Conservation (phyloP, 2,329 filamentous ascomycete genomes). For the Uncinocarpus reesii region DNA sequence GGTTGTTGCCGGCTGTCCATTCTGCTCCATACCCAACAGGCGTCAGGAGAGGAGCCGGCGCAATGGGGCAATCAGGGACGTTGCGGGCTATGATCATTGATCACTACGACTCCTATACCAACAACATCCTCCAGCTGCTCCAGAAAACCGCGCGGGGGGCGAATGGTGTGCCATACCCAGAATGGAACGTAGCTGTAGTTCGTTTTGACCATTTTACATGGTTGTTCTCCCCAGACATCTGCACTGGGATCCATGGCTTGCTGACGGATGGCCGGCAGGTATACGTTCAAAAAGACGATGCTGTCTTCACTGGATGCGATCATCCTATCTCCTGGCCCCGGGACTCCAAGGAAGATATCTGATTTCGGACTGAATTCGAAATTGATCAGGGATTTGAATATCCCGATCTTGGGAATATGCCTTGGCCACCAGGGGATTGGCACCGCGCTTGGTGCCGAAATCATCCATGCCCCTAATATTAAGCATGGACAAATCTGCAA, state of each 20-base stretch:
- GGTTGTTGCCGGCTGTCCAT: no score
- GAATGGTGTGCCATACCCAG: constrained; percentile 4
- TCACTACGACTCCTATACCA: constrained; percentile 17
- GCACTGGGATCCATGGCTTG: neutral
- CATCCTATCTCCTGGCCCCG: constrained; percentile 83
- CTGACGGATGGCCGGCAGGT: constrained; percentile 11
- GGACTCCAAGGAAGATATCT: constrained; percentile 57
- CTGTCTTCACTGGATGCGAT: constrained; percentile 63
- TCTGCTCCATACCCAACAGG: no score
- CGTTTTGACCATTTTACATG: constrained; percentile 17
- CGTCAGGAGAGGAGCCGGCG: neutral
- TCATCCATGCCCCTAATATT: constrained; percentile 59
- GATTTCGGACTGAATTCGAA: constrained; percentile 75
- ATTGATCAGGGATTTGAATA: constrained; percentile 57
- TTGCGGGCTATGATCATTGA: constrained; percentile 15
- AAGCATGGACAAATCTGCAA: constrained; percentile 70
- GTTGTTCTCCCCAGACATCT: constrained; percentile 8
- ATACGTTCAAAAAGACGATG: constrained; percentile 39
- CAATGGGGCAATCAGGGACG: constrained; percentile 8
- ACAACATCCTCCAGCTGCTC: constrained; percentile 16
- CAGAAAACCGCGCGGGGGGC: constrained; percentile 6
- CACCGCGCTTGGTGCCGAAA: constrained; percentile 54
- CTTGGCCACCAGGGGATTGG: constrained; percentile 79
- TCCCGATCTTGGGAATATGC: constrained; percentile 81
- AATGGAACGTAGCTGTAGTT: constrained; percentile 16